A percentile compares a stretch with the other conserved stretches of the same genome.
Evolutionary conservation across 805 yeast species (phyloP).

Genomic region (Lipomyces spencermartinsiae): DNA sequence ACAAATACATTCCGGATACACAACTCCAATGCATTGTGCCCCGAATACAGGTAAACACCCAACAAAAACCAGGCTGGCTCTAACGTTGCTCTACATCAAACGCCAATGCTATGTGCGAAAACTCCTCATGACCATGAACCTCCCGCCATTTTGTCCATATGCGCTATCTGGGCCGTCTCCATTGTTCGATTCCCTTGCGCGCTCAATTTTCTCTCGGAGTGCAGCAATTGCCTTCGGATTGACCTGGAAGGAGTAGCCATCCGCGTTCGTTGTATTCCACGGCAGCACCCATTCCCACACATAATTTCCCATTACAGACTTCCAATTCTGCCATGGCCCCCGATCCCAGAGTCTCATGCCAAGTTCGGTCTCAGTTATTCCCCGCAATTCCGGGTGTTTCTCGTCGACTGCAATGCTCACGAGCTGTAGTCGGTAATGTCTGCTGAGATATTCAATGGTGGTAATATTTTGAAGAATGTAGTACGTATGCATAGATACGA

Average conservation of each 20-base stretch:
- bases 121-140: conserved; percentile 5
- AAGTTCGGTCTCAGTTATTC: conserved; percentile 20
- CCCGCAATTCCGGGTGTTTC: conserved; percentile 13
- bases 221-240: conserved; percentile 16
- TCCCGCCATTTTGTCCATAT: not conserved
- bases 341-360: conserved; percentile 37
- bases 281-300: conserved; percentile 41
- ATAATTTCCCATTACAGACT: conserved; percentile 34
- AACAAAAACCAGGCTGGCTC: not conserved
- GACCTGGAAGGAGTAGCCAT: conserved; percentile 31
- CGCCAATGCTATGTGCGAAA: not conserved
- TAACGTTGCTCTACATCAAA: not conserved
- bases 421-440: conserved; percentile 22
- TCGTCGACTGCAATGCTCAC: conserved; percentile 14
- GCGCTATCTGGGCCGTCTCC: not conserved
- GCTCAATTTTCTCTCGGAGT: not conserved
- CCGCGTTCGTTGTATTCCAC: conserved; percentile 23
- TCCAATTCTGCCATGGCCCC: conserved; percentile 36
- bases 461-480: conserved; percentile 28
- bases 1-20: not conserved
- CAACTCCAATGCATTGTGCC: not conserved
- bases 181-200: not conserved
- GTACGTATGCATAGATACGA: conserved; percentile 25
- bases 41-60: not conserved
- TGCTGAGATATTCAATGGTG: conserved; percentile 29